Percentiles rank a stretch among this genome's conserved stretches.
Conservation (phyloP, 2,329 filamentous ascomycete species). For the Aspergillus sp. region DNA sequence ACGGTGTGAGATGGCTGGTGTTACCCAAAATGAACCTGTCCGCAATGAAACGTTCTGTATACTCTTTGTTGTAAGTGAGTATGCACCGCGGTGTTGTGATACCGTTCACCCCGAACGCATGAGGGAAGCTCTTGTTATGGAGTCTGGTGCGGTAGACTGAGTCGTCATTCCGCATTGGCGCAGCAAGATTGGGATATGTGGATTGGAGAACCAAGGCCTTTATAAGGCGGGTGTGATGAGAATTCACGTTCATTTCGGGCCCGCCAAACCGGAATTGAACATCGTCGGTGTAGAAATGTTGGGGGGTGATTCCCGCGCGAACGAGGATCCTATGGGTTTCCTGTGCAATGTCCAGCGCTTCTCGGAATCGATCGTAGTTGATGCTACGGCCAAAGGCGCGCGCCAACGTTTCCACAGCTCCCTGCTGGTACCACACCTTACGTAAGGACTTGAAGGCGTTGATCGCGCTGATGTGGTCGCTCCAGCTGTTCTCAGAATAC, state of each 20-base stretch:
- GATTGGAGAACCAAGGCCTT: conserved; percentile 43
- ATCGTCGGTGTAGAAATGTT: conserved; percentile 18
- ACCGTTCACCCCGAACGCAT: not conserved
- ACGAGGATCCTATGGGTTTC: conserved; percentile 4
- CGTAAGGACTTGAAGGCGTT: conserved; percentile 40
- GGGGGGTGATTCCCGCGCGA: conserved; percentile 1
- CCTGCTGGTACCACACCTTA: conserved; percentile 21
- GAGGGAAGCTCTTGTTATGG: not conserved
- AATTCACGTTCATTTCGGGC: conserved; percentile 39
- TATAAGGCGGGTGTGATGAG: conserved; percentile 37
- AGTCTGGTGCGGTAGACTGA: conserved; percentile 16
- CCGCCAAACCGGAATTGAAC: conserved; percentile 31
- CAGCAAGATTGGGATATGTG: conserved; percentile 41
- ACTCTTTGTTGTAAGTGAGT: conserved; percentile 2
- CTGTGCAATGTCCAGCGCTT: conserved; percentile 1
- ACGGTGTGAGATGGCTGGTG: conserved; percentile 23
- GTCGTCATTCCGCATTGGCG: conserved; percentile 7
- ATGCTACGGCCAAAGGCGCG: conserved; percentile 19
- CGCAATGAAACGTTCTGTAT: conserved; percentile 2
- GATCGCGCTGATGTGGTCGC: conserved; percentile 42
- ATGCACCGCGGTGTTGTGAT: conserved; percentile 3
- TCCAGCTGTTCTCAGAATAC: conserved; percentile 31
- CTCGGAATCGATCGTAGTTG: conserved; percentile 3
- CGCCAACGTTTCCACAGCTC: conserved; percentile 19
- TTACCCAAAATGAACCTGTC: conserved; percentile 20